Conservation (phyloP, 176 grass and related monocot species). For the Triticum timopheevii region DNA sequence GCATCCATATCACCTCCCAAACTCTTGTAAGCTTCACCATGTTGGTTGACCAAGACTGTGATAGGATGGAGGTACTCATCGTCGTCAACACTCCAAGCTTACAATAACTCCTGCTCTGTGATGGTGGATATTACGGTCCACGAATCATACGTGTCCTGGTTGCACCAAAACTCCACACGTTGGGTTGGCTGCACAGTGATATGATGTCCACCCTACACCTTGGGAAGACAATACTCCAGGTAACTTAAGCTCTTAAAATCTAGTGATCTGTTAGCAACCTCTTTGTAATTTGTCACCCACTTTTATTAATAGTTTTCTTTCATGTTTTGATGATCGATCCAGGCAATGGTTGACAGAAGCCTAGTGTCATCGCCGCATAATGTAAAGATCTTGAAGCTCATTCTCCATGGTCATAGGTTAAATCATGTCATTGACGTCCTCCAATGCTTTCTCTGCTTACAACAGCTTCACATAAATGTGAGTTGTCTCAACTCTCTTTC, state of each 20-base stretch:
- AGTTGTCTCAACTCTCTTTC: background rate
- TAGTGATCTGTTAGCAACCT: background rate
- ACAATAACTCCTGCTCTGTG: background rate
- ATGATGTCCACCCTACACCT: background rate
- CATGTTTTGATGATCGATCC: background rate
- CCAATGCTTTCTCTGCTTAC: background rate
- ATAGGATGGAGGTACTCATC: background rate
- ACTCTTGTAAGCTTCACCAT: background rate
- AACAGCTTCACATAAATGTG: background rate
- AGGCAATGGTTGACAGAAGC: background rate
- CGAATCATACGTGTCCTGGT: background rate
- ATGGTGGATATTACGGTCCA: background rate
- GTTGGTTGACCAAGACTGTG: background rate
- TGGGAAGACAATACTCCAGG: background rate
- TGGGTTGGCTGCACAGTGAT: background rate
- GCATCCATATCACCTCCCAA: background rate
- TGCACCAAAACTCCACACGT: background rate
- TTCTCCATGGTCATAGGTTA: background rate
- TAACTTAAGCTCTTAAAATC: background rate
- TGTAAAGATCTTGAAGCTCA: background rate
- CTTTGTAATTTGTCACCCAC: background rate
- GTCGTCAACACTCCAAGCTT: background rate
- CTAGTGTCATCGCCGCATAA: background rate
- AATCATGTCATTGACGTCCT: background rate
- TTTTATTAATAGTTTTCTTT: background rate